Percentiles rank a stretch among this genome's conserved stretches.
Evolutionary conservation across 768 basidiomycete genomes (phyloP).

Genomic region (Chalciporus piperatus): DNA sequence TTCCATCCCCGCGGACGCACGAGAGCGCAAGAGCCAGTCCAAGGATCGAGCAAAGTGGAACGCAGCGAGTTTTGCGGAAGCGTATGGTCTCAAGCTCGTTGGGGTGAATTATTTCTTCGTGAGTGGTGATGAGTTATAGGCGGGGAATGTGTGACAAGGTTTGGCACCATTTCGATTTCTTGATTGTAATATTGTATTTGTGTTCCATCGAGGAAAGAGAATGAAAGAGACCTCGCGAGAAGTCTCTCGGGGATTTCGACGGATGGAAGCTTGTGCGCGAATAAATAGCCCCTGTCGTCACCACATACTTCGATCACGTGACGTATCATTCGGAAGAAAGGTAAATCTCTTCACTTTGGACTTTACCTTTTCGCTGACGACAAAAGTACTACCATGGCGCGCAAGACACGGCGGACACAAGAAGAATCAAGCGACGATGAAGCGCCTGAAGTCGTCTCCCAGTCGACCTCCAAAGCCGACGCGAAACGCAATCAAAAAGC

Average conservation of each 20-base stretch:
- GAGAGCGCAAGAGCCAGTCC: constrained; percentile 43
- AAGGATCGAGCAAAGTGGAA: constrained; percentile 55
- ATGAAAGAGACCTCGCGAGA: no score
- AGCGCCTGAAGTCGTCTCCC: constrained; percentile 49
- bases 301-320: not conserved
- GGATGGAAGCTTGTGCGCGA: no score
- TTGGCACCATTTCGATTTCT: no score
- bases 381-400: constrained; percentile 12
- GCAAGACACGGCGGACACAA: constrained; percentile 11
- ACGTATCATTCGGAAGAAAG: not conserved
- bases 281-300: not conserved
- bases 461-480: constrained; percentile 43
- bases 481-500: constrained; percentile 37
- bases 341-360: not conserved
- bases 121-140: constrained; percentile 16
- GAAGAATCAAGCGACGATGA: constrained; percentile 38
- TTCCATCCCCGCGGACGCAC: constrained; percentile 41
- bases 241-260: no score
- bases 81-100: constrained; percentile 52
- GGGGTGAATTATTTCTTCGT: constrained; percentile 59
- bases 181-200: not conserved
- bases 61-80: constrained; percentile 48
- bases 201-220: not conserved
- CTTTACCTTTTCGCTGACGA: not conserved
- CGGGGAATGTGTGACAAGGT: not conserved